Base-by-base conservation (phyloP, 1,284 basidiomycete species). In the Thecaphora frezii region DNA sequence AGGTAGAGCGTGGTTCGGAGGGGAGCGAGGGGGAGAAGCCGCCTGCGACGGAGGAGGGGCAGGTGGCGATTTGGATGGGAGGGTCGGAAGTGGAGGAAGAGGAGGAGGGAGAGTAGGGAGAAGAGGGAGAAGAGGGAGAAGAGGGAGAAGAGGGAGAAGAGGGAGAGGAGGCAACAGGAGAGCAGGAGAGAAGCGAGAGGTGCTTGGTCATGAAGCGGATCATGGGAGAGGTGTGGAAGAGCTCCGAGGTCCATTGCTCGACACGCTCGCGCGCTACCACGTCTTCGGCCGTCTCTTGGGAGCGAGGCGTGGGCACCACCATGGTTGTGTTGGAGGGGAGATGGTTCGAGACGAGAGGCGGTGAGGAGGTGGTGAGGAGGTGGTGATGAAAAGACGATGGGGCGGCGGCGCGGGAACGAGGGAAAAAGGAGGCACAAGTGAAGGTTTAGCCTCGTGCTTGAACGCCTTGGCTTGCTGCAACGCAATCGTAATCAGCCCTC, bases 141-240 rank as follows among this genome's bases (percentile, higher is more conserved):
- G 16, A 38, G 46, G 33, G 16, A 18, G 24, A 22, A 13, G 50
- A 14, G 24, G 33, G 18, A 21, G 19, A 21, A n/a, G 21, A 14
- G 2, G 54, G 25, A 1, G 51, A 43, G 0, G 69, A 58, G 3
- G 53, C 44, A 5, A 64, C 44, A 1, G 76, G 74, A 33, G 75
- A 54, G 40, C 76, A 78, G n/a, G 57, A 57, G 41, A 78, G 56
- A 18, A 78, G 39, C 5, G 60, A 48, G 30, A 78, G 66, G 37
- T 77, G 76, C 48, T 70, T 74, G 39, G 71, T 45, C 73, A 78
- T 76, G 58, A 78, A 78, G 13, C 75, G 71, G 10, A 78, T 69
- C 70, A 78, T 78, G 26, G 76, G 76, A 16, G 73, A 76, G 14
- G 70, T 71, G 14, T 64, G 56, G 18, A 76, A 62, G 36, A 77